Base-by-base conservation (phyloP, 306 rosid species). In the Cicer cuneatum region DNA sequence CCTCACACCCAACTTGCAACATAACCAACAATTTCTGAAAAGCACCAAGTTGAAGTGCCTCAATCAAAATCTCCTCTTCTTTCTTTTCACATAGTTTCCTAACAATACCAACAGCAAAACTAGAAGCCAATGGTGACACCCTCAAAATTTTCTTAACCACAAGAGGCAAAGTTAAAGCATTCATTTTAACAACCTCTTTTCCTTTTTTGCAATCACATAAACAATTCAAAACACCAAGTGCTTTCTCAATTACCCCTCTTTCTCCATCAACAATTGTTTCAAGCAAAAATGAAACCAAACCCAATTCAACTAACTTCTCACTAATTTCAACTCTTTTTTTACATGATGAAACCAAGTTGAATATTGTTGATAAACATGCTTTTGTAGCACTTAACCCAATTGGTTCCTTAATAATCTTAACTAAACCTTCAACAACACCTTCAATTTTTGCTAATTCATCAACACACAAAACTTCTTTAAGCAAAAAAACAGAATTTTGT, bases 1-100 rank as follows among this genome's bases (percentile, higher is more conserved):
- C 92, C 10, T 74, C 83, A 72, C 93, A 89, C 1, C 98, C 96
- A 41, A 90, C 86, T 70, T 93, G 98, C 83, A 93, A 80, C 73
- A 90, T 15, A 68, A 93, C 89, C 89, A 93, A 79, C 3, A 90
- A 72, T 79, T 93, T 93, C 80, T 90, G 90, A 64, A 90, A 86
- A 19, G 83, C 89, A 10, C 93, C 96, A 19, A 82, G 85, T 66
- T 86, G 92, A 82, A 89, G 41, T 9, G 86, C 96, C 69, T 89
- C 97, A 52, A 85, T 60, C 73, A 85, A 37, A 72, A 59, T 66
- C 10, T 69, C 74, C 8, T 81, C 85, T 8, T 78, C 81, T 7
- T 8, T 81, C 59, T 86, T 81, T 6, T 76, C 78, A 77, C 82
- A 79, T 1, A 87, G 84, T 84, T 93, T 90, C 93, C 89, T 83